phyloP scores from a whole-genome alignment of 768 basidiomycete species.

The Phylloporus sp. region DNA sequence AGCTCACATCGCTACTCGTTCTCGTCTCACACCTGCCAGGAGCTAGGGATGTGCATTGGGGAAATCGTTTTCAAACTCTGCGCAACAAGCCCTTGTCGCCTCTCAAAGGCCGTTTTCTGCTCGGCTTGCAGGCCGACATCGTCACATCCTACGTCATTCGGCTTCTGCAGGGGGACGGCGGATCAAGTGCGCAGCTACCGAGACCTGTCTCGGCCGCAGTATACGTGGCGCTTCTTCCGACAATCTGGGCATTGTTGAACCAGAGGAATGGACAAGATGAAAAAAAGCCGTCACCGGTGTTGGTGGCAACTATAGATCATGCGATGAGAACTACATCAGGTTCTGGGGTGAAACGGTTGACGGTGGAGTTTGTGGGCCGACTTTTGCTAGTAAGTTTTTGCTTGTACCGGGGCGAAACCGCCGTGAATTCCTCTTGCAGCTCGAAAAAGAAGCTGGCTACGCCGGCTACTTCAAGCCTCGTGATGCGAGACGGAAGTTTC shows the following conservation, averaged over 20 bases:
- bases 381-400: slow-evolving; percentile 54
- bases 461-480: slow-evolving; percentile 41
- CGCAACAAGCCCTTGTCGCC: slow-evolving; percentile 17
- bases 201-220: slow-evolving; percentile 48
- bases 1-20: slow-evolving; percentile 61
- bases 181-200: slow-evolving; percentile 39
- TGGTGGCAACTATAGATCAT: slow-evolving; percentile 59
- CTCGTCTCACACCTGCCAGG: slow-evolving; percentile 30
- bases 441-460: slow-evolving; percentile 54
- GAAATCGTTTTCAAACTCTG: slow-evolving; percentile 7
- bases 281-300: slow-evolving; percentile 31
- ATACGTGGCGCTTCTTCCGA: slow-evolving; percentile 69
- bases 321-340: slow-evolving; percentile 52
- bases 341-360: slow-evolving; percentile 58
- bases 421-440: slow-evolving; percentile 35
- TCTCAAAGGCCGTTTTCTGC: slow-evolving; percentile 15
- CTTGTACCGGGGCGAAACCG: neutral
- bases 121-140: slow-evolving; percentile 40
- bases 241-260: slow-evolving; percentile 71
- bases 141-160: slow-evolving; percentile 59
- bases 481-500: slow-evolving; percentile 33
- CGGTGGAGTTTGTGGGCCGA: slow-evolving; percentile 71
- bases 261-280: slow-evolving; percentile 29
- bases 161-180: slow-evolving; percentile 50
- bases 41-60: slow-evolving; percentile 3